Evolutionary conservation across 257 asterid genomes (phyloP), one percentile per base, ranked within the genome.

Genomic region (Thymus mandschuricus): DNA sequence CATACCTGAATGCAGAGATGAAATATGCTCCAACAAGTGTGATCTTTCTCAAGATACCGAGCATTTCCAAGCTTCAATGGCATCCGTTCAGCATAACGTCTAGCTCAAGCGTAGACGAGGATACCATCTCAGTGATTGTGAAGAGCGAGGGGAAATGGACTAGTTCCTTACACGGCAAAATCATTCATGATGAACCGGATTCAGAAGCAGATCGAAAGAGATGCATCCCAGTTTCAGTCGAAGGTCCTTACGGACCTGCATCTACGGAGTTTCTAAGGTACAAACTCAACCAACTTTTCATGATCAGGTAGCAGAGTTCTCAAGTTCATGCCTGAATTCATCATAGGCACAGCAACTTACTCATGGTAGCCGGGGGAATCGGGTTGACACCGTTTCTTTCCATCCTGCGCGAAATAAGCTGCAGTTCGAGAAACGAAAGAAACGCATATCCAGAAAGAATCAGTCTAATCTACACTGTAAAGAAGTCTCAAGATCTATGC

Each of bases 241-340:
- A 88, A 83, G 96, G 97, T 64, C 98, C 97, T 44, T 92, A 92
- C 30, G 96, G 96, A n/a, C 95, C 97, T 58, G 72, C 84, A 72
- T 80, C 98, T 27, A 51, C 59, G 48, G 84, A 86, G 41, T 89
- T 88, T 74, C 63, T 85, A 64, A 91, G 93, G 97, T 89, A 81
- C 38, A 46, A 52, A 63, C 13, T 5, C 5, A 51, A 54, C 62
- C 61, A 21, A 60, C 11, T 13, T 6, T 7, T 10, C 72, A 43
- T 5, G 48, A 64, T 40, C 30, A 52, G 2, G 28, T 43, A 51
- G 63, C 55, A 35, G 58, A 38, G 31, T 3, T 54, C 48, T 4
- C 64, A 56, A 68, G 11, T 21, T 29, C 48, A n/a, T 52, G 9
- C 6, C 41, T 5, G 41, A 38, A 5, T 8, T n/a, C 40, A 9